Percentiles rank a stretch among this genome's conserved stretches.
phyloP scores from a whole-genome alignment of 495 filamentous ascomycete genomes.

The Entonaema liquescens region DNA sequence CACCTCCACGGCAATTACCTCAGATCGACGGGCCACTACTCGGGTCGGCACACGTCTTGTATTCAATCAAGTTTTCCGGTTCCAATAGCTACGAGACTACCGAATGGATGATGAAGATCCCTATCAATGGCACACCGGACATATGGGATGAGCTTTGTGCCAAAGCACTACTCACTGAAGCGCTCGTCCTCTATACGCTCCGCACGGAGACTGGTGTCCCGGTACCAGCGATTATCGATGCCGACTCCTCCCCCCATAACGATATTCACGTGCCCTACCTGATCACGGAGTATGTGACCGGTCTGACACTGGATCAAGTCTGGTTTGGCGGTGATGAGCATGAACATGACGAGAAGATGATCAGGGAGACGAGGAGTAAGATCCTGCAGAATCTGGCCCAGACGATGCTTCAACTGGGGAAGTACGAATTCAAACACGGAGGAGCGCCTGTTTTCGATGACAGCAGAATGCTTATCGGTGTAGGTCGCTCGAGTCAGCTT shows the following conservation, averaged over 20 bases:
- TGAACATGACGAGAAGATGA: not conserved
- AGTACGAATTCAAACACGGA: slow-evolving; percentile 34
- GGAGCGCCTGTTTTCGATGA: slow-evolving; percentile 35
- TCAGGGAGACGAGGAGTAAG: slow-evolving; percentile 13
- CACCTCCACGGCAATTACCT: slow-evolving; percentile 21
- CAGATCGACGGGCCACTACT: slow-evolving; percentile 24
- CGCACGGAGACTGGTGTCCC: slow-evolving; percentile 28
- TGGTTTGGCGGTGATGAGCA: slow-evolving; percentile 25
- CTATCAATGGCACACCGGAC: slow-evolving; percentile 29
- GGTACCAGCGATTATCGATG: slow-evolving; percentile 40
- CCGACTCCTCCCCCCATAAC: slow-evolving; percentile 31
- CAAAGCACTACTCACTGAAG: slow-evolving; percentile 33
- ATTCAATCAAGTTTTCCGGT: slow-evolving; percentile 20
- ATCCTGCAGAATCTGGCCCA: slow-evolving; percentile 22
- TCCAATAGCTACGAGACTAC: not conserved
- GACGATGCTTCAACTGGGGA: slow-evolving; percentile 34
- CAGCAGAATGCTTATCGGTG: slow-evolving; percentile 7
- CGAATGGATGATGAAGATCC: slow-evolving; percentile 42
- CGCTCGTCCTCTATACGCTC: slow-evolving; percentile 31
- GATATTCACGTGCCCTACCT: slow-evolving; percentile 33
- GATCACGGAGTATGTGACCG: slow-evolving; percentile 40
- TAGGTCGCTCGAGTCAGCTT: slow-evolving; percentile 25
- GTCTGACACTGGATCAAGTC: slow-evolving; percentile 28
- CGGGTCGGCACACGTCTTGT: slow-evolving; percentile 40
- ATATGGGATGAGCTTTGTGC: slow-evolving; percentile 30